Evolutionary conservation across 1,139 yeast species (phyloP), one percentile per base, ranked within the genome.

Genomic region (Meyerozyma athensensis): DNA sequence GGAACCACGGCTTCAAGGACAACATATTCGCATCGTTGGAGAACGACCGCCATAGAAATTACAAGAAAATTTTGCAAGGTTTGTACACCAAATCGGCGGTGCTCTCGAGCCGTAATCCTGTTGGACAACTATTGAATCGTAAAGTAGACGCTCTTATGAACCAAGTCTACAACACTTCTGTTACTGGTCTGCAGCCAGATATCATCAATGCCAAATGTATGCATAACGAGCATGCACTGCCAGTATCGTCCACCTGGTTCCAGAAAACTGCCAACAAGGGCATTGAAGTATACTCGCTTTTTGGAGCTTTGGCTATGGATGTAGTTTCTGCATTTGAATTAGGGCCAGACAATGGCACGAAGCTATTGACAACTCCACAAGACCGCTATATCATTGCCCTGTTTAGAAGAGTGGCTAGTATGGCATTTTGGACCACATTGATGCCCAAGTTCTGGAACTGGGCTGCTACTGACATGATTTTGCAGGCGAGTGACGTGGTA

Each of bases 291-390:
- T 79, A 77, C 49, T 68, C 77, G 10, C 54, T 82, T 14, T 82
- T 81, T 63, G 81, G 80, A 14, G 65, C 81, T n/a, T 64, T 82
- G 48, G 89, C 92, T 2, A 75, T 82, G 79, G 89, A 82, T 48
- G 81, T 78, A 4, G 79, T 81, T 1, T 72, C 82, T 2, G 70
- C 73, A 10, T 79, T 80, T 52, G 79, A 80, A 40, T 68, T 80
- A 43, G 90, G 90, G 0, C 47, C 55, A 0, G 58, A 61, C 8
- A 63, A 66, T 39, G 72, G 75, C 19, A 65, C 81, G 1, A 54
- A 65, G 36, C 56, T 75, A 30, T 50, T 77, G 30, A 45, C 54
- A 8, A 50, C 61, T 19, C 62, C 70, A 1, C 58, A 59, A 33
- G 68, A 72, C 17, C 52, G 75, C 14, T 55, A 59, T 19, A 65